Base-by-base conservation (phyloP, 805 yeast species). In the Grigorovia transvaalensis region DNA sequence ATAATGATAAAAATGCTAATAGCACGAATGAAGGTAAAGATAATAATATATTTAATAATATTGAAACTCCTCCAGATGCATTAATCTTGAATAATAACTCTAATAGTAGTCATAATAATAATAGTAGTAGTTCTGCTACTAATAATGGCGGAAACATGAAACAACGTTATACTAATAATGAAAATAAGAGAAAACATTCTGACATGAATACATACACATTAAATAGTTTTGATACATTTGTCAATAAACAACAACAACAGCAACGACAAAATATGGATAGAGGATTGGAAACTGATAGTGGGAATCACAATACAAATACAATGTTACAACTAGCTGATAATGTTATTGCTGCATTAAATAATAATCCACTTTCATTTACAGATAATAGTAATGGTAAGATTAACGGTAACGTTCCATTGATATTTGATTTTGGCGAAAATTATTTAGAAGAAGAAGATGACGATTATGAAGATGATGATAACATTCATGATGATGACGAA, bases 321-420 rank as follows among this genome's bases (percentile, higher is more conserved):
- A 58, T 57, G 46, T 33, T 53, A 27, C 55, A 59, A 47, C 50
- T 65, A 3, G 68, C 63, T 8, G 65, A 62, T 45, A 62, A 64
- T 53, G 64, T 60, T 4, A 57, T 64, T 57, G 63, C 63, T 3
- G 64, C 65, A 2, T 59, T 62, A 9, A 60, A 46, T 13, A 20
- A 35, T 7, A 17, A 23, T 15, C 44, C 29, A 13, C 17, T 38
- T 3, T 15, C 42, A 15, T 38, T 38, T 38, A 15, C 38, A 11
- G 38, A 33, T 11, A 29, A 43, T 15, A 46, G 13, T 11, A 9
- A 30, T 33, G 20, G 30, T 44, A 23, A 23, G 3, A 23, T 23
- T 33, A 33, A 15, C 42, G 42, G 42, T 38, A 38, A 46, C 30
- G 41, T 50, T 9, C 53, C 53, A 3, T 44, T 46, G 30, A 43